Conservation (phyloP, 176 grass and related monocot genomes). For the Puccinellia tenuiflora region DNA sequence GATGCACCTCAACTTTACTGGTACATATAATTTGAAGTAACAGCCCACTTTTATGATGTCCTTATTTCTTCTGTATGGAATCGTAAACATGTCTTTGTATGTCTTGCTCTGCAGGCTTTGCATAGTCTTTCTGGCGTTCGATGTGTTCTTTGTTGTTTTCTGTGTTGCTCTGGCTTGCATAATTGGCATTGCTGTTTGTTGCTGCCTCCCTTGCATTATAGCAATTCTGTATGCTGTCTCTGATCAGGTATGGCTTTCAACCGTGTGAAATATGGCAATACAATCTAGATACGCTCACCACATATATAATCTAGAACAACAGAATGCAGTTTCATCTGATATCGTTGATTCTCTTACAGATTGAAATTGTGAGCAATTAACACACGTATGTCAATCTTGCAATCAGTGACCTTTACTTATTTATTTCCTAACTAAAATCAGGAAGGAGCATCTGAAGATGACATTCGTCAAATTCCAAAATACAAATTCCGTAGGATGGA, state of each 20-base stretch:
- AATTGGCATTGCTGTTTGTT: constrained; percentile 92
- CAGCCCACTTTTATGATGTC: not conserved
- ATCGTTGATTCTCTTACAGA: not conserved
- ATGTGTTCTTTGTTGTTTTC: constrained; percentile 93
- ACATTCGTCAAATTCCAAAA: constrained; percentile 68
- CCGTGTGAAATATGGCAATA: not conserved
- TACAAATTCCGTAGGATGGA: constrained; percentile 57
- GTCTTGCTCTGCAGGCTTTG: constrained; percentile 53
- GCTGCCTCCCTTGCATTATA: constrained; percentile 96
- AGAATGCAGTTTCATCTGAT: not conserved
- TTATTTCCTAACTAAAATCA: constrained; percentile 28
- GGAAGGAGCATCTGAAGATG: constrained; percentile 96
- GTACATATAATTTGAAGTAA: constrained; percentile 25
- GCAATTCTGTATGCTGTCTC: constrained; percentile 84
- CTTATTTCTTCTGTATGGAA: constrained; percentile 1
- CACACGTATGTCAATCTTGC: not conserved
- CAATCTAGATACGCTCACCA: not conserved
- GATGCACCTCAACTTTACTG: constrained; percentile 80
- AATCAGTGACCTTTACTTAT: constrained; percentile 13
- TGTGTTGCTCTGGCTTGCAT: constrained; percentile 85
- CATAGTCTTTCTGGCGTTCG: constrained; percentile 91
- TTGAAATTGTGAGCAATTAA: not conserved
- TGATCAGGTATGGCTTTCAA: constrained; percentile 61
- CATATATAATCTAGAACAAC: not conserved
- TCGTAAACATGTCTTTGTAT: constrained; percentile 17